Conservation (phyloP, 441 rosid species). For the Populus trichocarpa region DNA sequence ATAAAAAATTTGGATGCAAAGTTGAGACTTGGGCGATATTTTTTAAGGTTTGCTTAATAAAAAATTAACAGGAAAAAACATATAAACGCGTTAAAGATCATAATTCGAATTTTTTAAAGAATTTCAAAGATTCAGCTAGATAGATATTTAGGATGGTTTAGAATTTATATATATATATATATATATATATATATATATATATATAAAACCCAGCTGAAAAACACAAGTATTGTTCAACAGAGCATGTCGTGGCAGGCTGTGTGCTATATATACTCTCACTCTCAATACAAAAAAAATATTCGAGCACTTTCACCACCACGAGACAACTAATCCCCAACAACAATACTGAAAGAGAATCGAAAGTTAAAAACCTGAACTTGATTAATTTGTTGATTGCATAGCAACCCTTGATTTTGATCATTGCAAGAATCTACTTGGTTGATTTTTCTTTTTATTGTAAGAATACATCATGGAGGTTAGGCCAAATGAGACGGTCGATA, state of each 20-base stretch:
- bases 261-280: neutral
- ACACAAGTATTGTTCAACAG: neutral
- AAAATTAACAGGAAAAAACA: too few species aligned
- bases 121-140: too few species aligned
- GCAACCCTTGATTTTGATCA: constrained; percentile 5
- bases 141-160: too few species aligned
- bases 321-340: neutral
- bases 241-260: neutral
- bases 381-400: neutral
- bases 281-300: neutral
- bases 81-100: too few species aligned
- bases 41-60: too few species aligned
- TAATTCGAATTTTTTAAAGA: too few species aligned
- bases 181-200: too few species aligned
- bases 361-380: neutral
- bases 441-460: neutral
- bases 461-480: constrained; percentile 42
- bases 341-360: neutral
- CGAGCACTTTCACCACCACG: neutral
- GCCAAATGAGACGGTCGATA: constrained; percentile 39
- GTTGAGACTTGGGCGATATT: too few species aligned
- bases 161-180: too few species aligned
- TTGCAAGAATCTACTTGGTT: neutral
- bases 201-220: too few species aligned
- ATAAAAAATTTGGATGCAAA: too few species aligned